Base-by-base conservation (phyloP, 495 filamentous ascomycete species). In the Neurospora pannonica region DNA sequence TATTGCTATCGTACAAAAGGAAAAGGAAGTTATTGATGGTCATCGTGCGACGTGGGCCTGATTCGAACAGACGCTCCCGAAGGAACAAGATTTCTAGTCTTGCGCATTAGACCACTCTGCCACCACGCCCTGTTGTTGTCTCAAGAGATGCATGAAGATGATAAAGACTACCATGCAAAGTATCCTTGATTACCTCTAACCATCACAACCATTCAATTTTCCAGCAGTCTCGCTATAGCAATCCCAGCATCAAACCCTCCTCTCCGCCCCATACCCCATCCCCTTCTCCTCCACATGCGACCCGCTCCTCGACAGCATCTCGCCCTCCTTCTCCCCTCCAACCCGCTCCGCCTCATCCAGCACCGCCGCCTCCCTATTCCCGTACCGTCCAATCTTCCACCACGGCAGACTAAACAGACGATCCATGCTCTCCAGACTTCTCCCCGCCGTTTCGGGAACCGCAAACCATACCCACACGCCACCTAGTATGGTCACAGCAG, bases 371-470 rank as follows among this genome's bases (percentile, higher is more conserved):
- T 90, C 88, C 46, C 75, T 73, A 70, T 89, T 90, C 19, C 90
- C 91, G 75, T 87, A 85, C 28, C 81, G 78, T 1, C 91, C 90
- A 75, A 93, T 91, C 79, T 85, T 83, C 77, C 89, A 88, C 90
- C 90, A 92, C 1, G 88, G 90, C 75, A 91, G 78, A 67, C 84
- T 86, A 73, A 94, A 94, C 71, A 94, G 80, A 8, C 85, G 84
- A 76, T 93, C 90, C 87, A 94, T 92, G 48, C 82, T 85, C 81
- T 90, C 89, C 42, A 90, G 82, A 48, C 86, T 84, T 31, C 89
- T 88, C 40, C 89, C 89, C 19, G 87, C 89, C 5, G 90, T 93
- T 83, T 93, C 91, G 2, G 90, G 91, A 2, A 93, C 84, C 40
- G 86, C 86, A 79, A 91, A 89, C 84, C 85, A 91, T 6, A 89